Conservation (phyloP, 805 yeast genomes). For the Ogataea minuta region DNA sequence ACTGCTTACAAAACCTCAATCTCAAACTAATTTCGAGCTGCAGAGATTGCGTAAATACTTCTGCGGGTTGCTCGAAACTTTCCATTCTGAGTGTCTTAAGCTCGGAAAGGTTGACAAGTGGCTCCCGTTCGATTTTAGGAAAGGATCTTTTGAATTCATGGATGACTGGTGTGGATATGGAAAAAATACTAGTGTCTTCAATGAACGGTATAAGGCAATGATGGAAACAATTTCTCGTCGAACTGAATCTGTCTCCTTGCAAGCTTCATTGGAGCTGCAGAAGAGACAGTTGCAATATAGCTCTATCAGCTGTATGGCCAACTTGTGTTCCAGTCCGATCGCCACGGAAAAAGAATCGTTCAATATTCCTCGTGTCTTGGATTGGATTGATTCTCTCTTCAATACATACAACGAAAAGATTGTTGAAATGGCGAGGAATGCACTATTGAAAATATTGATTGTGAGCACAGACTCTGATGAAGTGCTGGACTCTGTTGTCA, state of each 20-base stretch:
- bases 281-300: slow-evolving; percentile 65
- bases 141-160: slow-evolving; percentile 74
- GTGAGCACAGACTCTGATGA: slow-evolving; percentile 56
- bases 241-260: slow-evolving; percentile 48
- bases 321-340: slow-evolving; percentile 73
- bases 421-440: slow-evolving; percentile 63
- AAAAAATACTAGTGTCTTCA: slow-evolving; percentile 53
- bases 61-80: slow-evolving; percentile 74
- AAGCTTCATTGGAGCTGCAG: slow-evolving; percentile 80
- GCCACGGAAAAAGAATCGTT: slow-evolving; percentile 54
- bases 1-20: slow-evolving; percentile 48
- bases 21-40: slow-evolving; percentile 65
- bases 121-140: slow-evolving; percentile 84
- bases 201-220: slow-evolving; percentile 64
- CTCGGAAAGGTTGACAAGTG: slow-evolving; percentile 48
- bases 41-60: slow-evolving; percentile 81
- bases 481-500: slow-evolving; percentile 56
- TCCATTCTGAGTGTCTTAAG: slow-evolving; percentile 55
- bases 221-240: slow-evolving; percentile 37
- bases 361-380: slow-evolving; percentile 63
- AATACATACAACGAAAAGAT: slow-evolving; percentile 55
- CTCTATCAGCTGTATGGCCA: slow-evolving; percentile 81
- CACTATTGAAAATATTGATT: slow-evolving; percentile 64
- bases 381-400: slow-evolving; percentile 80
- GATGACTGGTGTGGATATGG: slow-evolving; percentile 97